Percentiles rank a stretch among this genome's conserved stretches.
phyloP scores from a whole-genome alignment of 106 monocot genomes.

The Apostasia shenzhenica region DNA sequence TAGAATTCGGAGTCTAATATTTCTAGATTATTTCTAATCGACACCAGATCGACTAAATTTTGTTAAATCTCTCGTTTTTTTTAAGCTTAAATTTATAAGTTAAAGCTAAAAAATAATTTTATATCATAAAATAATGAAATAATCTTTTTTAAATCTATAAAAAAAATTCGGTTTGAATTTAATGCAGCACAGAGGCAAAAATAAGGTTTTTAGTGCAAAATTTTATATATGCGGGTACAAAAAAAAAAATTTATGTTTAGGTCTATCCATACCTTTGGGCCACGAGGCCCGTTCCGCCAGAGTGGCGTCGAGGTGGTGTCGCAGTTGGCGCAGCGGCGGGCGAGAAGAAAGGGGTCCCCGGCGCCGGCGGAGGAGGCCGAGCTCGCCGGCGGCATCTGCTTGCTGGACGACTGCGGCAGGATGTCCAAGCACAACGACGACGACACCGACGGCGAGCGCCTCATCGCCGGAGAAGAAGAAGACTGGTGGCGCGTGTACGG shows the following conservation, averaged over 20 bases:
- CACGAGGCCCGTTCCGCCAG: conserved; percentile 92
- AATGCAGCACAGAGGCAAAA: background rate
- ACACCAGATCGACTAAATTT: background rate
- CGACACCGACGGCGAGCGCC: conserved; percentile 7
- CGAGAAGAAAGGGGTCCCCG: conserved; percentile 42
- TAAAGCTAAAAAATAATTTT: too few relatives aligned
- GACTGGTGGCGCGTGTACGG: conserved; percentile 54
- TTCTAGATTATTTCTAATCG: background rate
- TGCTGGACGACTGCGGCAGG: conserved; percentile 11
- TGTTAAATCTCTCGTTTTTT: background rate
- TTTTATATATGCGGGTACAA: background rate
- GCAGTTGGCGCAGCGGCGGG: conserved; percentile 92
- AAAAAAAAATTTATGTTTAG: background rate
- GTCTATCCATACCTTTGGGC: conserved; percentile 64
- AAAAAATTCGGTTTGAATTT: background rate
- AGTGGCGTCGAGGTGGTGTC: conserved; percentile 95
- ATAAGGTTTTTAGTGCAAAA: background rate
- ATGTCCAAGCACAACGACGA: conserved; percentile 48
- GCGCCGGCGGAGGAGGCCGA: background rate
- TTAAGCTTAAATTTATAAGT: background rate
- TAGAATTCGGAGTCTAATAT: too few relatives aligned
- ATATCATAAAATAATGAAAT: background rate
- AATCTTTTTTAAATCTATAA: background rate
- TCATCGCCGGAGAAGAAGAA: background rate
- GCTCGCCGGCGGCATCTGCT: background rate